phyloP scores from a whole-genome alignment of 441 rosid genomes.

The Erodium moschatum region DNA sequence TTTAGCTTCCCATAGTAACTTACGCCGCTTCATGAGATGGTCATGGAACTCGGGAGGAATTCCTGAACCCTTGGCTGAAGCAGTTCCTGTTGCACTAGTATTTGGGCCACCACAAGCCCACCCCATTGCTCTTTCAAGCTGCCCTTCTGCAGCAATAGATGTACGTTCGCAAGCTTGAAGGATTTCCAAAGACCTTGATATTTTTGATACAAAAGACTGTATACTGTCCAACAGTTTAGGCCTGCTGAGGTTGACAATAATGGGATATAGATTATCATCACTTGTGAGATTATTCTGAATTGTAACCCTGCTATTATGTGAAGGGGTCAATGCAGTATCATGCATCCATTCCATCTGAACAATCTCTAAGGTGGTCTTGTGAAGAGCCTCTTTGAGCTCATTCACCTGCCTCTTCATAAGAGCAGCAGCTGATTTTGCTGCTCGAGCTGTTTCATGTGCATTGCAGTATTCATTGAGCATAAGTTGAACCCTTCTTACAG shows the following conservation, averaged over 20 bases:
- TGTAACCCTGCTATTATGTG: constrained; percentile 47
- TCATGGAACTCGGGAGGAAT: constrained; percentile 87
- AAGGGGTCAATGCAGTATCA: constrained; percentile 49
- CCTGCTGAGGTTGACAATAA: constrained; percentile 61
- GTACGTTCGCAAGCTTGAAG: constrained; percentile 72
- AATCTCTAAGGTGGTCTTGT: constrained; percentile 68
- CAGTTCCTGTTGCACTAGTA: constrained; percentile 45
- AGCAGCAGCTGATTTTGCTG: constrained; percentile 74
- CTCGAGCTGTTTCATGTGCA: constrained; percentile 81
- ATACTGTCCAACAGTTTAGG: constrained; percentile 61
- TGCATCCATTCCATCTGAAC: constrained; percentile 95
- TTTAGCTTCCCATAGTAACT: constrained; percentile 66
- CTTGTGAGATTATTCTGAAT: constrained; percentile 51
- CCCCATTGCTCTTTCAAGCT: constrained; percentile 95
- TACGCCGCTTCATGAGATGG: constrained; percentile 65
- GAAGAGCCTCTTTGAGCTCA: constrained; percentile 66
- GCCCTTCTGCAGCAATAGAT: constrained; percentile 76
- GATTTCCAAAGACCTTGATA: constrained; percentile 59
- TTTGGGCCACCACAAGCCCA: constrained; percentile 96
- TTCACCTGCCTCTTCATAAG: constrained; percentile 64
- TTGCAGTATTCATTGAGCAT: constrained; percentile 92
- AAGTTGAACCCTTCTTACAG: constrained; percentile 54
- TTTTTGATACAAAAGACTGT: constrained; percentile 54
- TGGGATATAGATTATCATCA: constrained; percentile 47
- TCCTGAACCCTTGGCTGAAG: constrained; percentile 59